Evolutionary conservation across 176 grass and related monocot species (phyloP).

Genomic region (Rhynchospora tenuis): DNA sequence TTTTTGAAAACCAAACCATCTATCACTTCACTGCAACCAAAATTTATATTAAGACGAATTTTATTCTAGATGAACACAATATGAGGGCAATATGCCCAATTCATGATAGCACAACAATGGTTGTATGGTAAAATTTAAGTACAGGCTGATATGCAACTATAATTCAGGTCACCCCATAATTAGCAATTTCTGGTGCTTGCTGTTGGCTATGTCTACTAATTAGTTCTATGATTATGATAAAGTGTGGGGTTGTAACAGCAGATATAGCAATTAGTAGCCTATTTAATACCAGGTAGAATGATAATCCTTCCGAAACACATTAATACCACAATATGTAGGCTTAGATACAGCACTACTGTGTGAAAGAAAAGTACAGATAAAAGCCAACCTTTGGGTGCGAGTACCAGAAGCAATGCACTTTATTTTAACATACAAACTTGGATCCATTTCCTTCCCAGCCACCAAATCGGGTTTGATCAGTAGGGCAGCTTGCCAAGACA

Average conservation of each 20-base stretch:
- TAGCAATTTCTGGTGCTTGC: not conserved
- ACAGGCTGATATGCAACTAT: not conserved
- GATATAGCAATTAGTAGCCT: not conserved
- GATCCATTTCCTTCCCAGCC: constrained; percentile 88
- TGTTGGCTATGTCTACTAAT: not conserved
- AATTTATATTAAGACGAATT: not conserved
- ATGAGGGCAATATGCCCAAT: not conserved
- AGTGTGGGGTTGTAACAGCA: not conserved
- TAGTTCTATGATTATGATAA: not conserved
- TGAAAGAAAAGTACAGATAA: not conserved
- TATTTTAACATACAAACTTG: constrained; percentile 82
- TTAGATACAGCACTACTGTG: not conserved
- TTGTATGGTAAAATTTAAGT: not conserved
- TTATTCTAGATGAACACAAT: not conserved
- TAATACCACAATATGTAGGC: too few species aligned
- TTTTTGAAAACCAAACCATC: constrained; percentile 97
- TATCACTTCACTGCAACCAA: constrained; percentile 68
- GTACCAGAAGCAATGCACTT: constrained; percentile 79
- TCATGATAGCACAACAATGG: not conserved
- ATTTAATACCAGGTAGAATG: not conserved
- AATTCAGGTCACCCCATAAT: too few species aligned
- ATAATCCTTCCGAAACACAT: not conserved
- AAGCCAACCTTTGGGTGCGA: constrained; percentile 56
- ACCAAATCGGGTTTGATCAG: constrained; percentile 74
- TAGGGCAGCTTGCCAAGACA: constrained; percentile 83